Conservation (phyloP, 139 green algal species). For the Nannochloris sp. region DNA sequence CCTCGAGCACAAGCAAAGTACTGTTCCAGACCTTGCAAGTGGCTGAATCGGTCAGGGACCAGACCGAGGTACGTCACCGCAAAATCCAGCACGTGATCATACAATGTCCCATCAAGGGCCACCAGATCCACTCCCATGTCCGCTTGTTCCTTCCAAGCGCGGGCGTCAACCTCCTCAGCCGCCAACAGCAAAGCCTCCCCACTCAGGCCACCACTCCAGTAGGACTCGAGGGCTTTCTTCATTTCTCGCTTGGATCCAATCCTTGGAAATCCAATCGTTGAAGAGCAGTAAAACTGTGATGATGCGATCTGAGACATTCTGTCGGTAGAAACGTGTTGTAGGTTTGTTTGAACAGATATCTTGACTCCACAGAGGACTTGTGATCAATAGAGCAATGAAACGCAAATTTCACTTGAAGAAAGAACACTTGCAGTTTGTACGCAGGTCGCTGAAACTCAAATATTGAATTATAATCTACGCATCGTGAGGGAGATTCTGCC, state of each 20-base stretch:
- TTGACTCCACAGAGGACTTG: too few relatives aligned
- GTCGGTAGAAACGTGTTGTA: too few relatives aligned
- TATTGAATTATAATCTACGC: too few relatives aligned
- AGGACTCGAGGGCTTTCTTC: constrained; percentile 73
- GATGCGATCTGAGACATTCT: too few relatives aligned
- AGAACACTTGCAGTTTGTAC: too few relatives aligned
- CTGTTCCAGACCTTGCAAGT: constrained; percentile 38
- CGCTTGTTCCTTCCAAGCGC: constrained; percentile 46
- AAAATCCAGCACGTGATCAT: constrained; percentile 86
- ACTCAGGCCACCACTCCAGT: constrained; percentile 48
- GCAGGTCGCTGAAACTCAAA: too few relatives aligned
- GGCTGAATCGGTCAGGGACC: constrained; percentile 57
- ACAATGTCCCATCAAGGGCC: constrained; percentile 72
- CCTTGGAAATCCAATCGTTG: constrained; percentile 60
- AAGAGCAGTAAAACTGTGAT: neutral
- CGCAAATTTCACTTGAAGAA: too few relatives aligned
- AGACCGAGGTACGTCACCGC: constrained; percentile 52
- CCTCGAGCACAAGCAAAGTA: constrained; percentile 87
- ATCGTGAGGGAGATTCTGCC: too few relatives aligned
- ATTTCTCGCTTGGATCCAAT: constrained; percentile 74
- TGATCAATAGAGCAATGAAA: too few relatives aligned
- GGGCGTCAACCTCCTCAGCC: constrained; percentile 23
- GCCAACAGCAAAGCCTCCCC: constrained; percentile 43
- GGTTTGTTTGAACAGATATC: too few relatives aligned
- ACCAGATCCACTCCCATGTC: constrained; percentile 47